Base-by-base conservation (phyloP, 1,284 basidiomycete species). In the Sparassis latifolia region DNA sequence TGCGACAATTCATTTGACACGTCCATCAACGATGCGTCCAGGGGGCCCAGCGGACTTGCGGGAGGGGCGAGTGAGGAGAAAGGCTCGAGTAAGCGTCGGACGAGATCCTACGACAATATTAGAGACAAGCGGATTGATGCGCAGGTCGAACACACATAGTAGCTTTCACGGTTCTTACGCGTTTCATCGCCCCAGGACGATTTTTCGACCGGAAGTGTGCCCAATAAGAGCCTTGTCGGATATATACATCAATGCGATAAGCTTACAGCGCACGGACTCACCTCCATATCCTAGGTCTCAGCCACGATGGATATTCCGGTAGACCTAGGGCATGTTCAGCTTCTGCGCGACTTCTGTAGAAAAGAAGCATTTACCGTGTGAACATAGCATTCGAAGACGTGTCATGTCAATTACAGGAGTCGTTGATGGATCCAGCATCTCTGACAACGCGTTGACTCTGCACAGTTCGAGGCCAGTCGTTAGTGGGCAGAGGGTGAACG, bases 211-310 rank as follows among this genome's bases (percentile, higher is more conserved):
- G 86, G 79, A 35, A 86, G 70, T 4, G 77, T 76, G 20, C 83
- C 82, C 45, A 88, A 71, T 43, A 87, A 68, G 33, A 89, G 58
- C 60, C 85, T 88, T 44, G 2, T 12, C 12, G 38, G 5, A 31
- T 50, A 33, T 46, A 49, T 49, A 52, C 33, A 41, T 33, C 9
- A 30, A 12, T 12, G 44, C 33, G 33, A 47, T 32, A 38, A 28
- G 9, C 10, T 33, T 45, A 31, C n/a, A 48, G 45, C 50, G 44
- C 37, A 7, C 3, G 33, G 33, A 65, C 82, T 64, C 54, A 86
- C 86, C 79, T 84, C 86, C 86, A 89, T 57, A 86, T 72, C 47
- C 83, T 74, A 33, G 86, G 82, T 45, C 86, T 76, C 51, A 88
- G 69, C 84, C 86, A 89, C 10, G 74, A 66, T 33, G 86, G 86